Evolutionary conservation across 352 stramenopile genomes (phyloP).

Genomic region (Phytophthora constricta): DNA sequence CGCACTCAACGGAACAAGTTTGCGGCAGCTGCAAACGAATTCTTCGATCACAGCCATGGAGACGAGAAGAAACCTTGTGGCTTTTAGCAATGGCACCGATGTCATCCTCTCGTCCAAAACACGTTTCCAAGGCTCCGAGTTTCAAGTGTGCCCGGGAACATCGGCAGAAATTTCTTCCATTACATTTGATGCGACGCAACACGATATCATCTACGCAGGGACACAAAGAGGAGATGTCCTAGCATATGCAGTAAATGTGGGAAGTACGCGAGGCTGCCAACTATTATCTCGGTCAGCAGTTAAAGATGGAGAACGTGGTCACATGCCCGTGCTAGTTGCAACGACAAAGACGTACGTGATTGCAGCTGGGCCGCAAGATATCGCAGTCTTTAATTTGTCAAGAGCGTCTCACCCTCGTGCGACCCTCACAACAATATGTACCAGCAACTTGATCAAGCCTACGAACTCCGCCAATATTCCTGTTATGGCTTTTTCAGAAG

Average conservation of each 20-base stretch:
- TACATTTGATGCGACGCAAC: constrained; percentile 46
- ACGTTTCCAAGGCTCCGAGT: constrained; percentile 30
- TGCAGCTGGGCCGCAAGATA: constrained; percentile 14
- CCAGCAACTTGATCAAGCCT: not conserved
- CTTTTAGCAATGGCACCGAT: constrained; percentile 45
- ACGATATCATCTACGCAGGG: constrained; percentile 55
- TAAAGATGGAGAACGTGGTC: not conserved
- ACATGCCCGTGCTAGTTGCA: constrained; percentile 5
- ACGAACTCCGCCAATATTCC: not conserved
- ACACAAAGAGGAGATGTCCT: constrained; percentile 57
- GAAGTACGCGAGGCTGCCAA: constrained; percentile 11
- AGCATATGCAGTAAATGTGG: constrained; percentile 32
- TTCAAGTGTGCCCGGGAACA: constrained; percentile 51
- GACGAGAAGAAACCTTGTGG: constrained; percentile 47
- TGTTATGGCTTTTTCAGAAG: constrained; percentile 41
- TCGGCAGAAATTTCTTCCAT: constrained; percentile 44
- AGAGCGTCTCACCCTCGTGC: constrained; percentile 7
- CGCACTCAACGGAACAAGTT: constrained; percentile 50
- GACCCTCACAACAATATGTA: constrained; percentile 21
- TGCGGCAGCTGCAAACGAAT: constrained; percentile 44
- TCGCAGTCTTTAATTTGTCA: constrained; percentile 35
- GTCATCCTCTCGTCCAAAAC: constrained; percentile 42
- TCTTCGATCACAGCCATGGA: constrained; percentile 35
- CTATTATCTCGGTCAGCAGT: constrained; percentile 23
- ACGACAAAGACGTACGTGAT: constrained; percentile 32